phyloP scores from a whole-genome alignment of 2,329 filamentous ascomycete species.

The Pseudocercospora vitis region DNA sequence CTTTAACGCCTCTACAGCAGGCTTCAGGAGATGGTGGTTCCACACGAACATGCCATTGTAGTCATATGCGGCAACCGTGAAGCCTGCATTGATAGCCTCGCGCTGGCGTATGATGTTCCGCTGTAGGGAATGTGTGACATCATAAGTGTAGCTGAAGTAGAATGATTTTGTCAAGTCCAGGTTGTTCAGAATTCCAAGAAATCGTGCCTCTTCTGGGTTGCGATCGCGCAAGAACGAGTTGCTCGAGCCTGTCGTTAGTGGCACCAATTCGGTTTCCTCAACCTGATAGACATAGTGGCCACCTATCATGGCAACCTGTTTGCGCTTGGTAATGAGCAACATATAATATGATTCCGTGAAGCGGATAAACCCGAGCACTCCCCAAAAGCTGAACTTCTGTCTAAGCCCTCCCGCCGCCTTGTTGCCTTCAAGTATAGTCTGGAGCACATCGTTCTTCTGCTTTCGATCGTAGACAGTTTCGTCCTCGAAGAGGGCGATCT shows the following conservation, averaged over 20 bases:
- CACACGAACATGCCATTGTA: constrained; percentile 97
- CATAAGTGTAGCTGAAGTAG: constrained; percentile 98
- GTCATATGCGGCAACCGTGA: constrained; percentile 57
- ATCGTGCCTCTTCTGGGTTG: constrained; percentile 86
- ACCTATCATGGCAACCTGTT: constrained; percentile 91
- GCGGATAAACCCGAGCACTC: constrained; percentile 87
- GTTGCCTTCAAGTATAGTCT: constrained; percentile 94
- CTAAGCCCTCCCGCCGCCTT: constrained; percentile 86
- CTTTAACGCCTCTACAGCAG: constrained; percentile 67
- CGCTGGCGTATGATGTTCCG: constrained; percentile 86
- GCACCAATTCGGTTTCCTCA: constrained; percentile 87
- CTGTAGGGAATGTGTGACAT: constrained; percentile 88
- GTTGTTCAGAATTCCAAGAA: constrained; percentile 84
- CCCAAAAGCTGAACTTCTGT: constrained; percentile 88
- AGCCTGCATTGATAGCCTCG: constrained; percentile 65
- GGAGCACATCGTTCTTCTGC: constrained; percentile 90
- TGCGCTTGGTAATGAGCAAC: constrained; percentile 93
- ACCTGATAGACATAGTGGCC: constrained; percentile 96
- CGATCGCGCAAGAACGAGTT: constrained; percentile 73
- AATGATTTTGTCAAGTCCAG: constrained; percentile 88
- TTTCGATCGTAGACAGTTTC: constrained; percentile 90
- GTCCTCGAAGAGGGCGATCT: constrained; percentile 85
- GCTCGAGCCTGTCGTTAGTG: constrained; percentile 69
- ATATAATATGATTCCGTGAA: constrained; percentile 98
- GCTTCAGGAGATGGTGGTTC: constrained; percentile 86